phyloP scores from a whole-genome alignment of 2,329 filamentous ascomycete species.

The Thelonectria olida region DNA sequence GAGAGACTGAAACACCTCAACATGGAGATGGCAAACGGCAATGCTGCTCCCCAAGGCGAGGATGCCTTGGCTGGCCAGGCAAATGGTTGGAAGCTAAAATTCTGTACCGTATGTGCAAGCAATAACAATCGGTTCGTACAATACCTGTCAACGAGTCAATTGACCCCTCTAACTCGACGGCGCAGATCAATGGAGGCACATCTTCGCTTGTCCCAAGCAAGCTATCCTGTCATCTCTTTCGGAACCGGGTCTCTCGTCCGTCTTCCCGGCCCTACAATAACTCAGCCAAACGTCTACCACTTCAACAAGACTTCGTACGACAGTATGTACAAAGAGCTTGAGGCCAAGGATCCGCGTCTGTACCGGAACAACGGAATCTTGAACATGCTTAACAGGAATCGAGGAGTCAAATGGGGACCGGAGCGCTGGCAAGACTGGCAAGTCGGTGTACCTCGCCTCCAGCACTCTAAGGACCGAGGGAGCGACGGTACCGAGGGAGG shows the following conservation, averaged over 20 bases:
- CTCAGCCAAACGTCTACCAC: constrained; percentile 94
- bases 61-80: constrained; percentile 60
- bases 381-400: constrained; percentile 94
- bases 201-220: constrained; percentile 83
- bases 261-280: constrained; percentile 88
- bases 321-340: constrained; percentile 91
- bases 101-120: constrained; percentile 98
- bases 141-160: not conserved
- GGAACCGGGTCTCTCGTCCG: constrained; percentile 95
- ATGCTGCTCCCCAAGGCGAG: constrained; percentile 43
- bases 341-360: constrained; percentile 83
- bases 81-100: constrained; percentile 86
- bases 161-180: not conserved
- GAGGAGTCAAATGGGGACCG: constrained; percentile 91
- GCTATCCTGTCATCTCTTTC: constrained; percentile 97
- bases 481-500: constrained; percentile 85
- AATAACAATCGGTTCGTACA: constrained; percentile 88
- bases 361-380: constrained; percentile 93
- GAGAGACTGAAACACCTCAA: constrained; percentile 25
- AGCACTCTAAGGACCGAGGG: constrained; percentile 80
- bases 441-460: constrained; percentile 82
- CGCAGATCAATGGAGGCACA: constrained; percentile 87
- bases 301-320: constrained; percentile 98
- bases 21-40: constrained; percentile 57
- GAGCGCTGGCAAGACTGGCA: constrained; percentile 99